These are phyloP conservation scores for Penicillium sp. DNA, from an alignment of 2,329 filamentous ascomycete genomes.

Conservation along the genomic window DNA sequence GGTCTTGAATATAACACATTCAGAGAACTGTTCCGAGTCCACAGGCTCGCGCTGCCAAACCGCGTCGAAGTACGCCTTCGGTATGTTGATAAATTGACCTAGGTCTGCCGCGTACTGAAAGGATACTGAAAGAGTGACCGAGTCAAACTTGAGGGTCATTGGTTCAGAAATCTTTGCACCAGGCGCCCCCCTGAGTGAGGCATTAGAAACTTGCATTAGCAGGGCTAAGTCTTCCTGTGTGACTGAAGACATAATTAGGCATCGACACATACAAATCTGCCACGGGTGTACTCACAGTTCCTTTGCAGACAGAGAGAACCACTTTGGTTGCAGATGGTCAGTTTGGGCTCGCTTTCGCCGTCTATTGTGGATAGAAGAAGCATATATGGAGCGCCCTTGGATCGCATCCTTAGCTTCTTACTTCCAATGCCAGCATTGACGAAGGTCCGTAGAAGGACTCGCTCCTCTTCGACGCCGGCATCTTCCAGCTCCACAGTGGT, in stretches of 20 bases:
- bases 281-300: slow-evolving; percentile 30
- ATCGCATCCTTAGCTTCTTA: slow-evolving; percentile 37
- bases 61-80: slow-evolving; percentile 37
- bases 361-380: slow-evolving; percentile 35
- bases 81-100: slow-evolving; percentile 36
- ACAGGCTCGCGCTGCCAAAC: slow-evolving; percentile 37
- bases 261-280: neutral
- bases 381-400: slow-evolving; percentile 39
- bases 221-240: slow-evolving; percentile 27
- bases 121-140: slow-evolving; percentile 31
- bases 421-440: slow-evolving; percentile 39
- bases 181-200: slow-evolving; percentile 23
- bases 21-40: slow-evolving; percentile 34
- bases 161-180: slow-evolving; percentile 30
- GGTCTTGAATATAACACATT: slow-evolving; percentile 34
- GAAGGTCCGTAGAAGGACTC: slow-evolving; percentile 35
- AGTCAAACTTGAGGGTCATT: slow-evolving; percentile 32
- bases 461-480: slow-evolving; percentile 37
- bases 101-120: slow-evolving; percentile 37
- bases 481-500: slow-evolving; percentile 38
- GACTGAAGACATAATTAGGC: slow-evolving; percentile 21
- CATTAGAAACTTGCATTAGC: slow-evolving; percentile 27
- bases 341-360: slow-evolving; percentile 39
- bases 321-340: slow-evolving; percentile 40
- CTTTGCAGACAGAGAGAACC: slow-evolving; percentile 36